Evolutionary conservation across 108 stramenopile species (phyloP).

Genomic region (Epithemia pelagica): DNA sequence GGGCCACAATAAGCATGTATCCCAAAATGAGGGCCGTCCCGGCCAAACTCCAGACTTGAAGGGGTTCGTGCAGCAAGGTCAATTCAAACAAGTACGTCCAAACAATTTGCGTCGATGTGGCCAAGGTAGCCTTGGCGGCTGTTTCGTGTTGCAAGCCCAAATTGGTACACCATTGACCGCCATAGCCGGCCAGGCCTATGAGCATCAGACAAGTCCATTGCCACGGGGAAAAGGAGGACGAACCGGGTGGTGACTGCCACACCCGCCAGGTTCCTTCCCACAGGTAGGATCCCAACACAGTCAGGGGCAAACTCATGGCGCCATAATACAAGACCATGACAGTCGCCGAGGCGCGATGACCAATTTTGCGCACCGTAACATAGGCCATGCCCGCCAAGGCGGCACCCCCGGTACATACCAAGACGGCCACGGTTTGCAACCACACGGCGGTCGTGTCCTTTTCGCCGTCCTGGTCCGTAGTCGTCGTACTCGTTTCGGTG

Average conservation of each 20-base stretch:
- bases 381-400: conserved; percentile 36
- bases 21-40: conserved; percentile 30
- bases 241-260: neutral
- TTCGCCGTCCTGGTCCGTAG: neutral
- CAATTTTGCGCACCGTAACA: conserved; percentile 34
- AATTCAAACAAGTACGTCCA: conserved; percentile 38
- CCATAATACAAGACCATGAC: conserved; percentile 40
- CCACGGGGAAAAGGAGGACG: conserved; percentile 6
- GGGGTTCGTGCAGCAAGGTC: conserved; percentile 21
- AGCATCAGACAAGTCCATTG: conserved; percentile 22
- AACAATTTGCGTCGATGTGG: conserved; percentile 31
- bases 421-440: conserved; percentile 19
- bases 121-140: conserved; percentile 32
- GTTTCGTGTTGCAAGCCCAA: conserved; percentile 28
- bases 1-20: conserved; percentile 29
- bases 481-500: neutral
- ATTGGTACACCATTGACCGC: conserved; percentile 35
- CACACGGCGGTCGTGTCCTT: conserved; percentile 1
- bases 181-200: conserved; percentile 28
- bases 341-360: conserved; percentile 19
- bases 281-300: conserved; percentile 21
- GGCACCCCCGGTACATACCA: conserved; percentile 25
- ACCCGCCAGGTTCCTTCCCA: conserved; percentile 28
- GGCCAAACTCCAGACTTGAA: conserved; percentile 20
- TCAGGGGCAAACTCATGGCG: conserved; percentile 20